These are phyloP conservation scores for Ascosphaera apis DNA, from an alignment of 2,329 filamentous ascomycete species.

Conservation along the genomic window DNA sequence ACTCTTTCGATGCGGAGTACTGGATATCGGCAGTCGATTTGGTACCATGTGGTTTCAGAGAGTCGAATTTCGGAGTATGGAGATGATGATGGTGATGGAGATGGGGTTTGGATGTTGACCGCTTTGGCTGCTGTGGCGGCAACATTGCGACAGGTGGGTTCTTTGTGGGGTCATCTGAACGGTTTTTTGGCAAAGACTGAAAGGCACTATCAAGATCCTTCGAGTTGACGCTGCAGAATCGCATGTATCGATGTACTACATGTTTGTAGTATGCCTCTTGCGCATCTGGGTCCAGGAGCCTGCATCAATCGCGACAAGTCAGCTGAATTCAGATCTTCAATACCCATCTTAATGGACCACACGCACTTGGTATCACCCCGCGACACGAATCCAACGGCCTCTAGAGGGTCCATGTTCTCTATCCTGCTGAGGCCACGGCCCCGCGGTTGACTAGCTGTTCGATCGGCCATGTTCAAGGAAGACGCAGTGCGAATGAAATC, in stretches of 20 bases:
- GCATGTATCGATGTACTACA: constrained; percentile 74
- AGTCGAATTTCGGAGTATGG: constrained; percentile 5
- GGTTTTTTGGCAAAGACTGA: constrained; percentile 31
- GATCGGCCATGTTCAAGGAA: too few species aligned
- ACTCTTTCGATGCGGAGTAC: constrained; percentile 34
- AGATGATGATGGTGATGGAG: constrained; percentile 4
- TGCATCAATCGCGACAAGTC: constrained; percentile 17
- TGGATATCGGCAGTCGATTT: too few species aligned
- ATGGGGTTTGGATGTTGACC: neutral
- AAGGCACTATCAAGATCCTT: constrained; percentile 57
- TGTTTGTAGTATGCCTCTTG: constrained; percentile 74
- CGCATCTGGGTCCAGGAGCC: constrained; percentile 48
- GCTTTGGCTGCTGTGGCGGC: too few species aligned
- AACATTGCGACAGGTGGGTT: constrained; percentile 17
- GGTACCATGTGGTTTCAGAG: neutral
- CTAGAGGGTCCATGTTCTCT: constrained; percentile 68
- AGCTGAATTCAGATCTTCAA: constrained; percentile 4
- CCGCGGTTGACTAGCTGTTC: too few species aligned
- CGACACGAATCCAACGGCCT: constrained; percentile 63
- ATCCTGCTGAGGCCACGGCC: too few species aligned
- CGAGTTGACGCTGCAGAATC: constrained; percentile 56
- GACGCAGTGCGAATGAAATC: too few species aligned
- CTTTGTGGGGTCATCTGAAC: constrained; percentile 15
- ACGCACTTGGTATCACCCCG: constrained; percentile 68
- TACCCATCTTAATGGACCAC: neutral